These are phyloP conservation scores for Gynandropsis gynandra DNA, from an alignment of 345 rosid genomes.

Conservation along the genomic window DNA sequence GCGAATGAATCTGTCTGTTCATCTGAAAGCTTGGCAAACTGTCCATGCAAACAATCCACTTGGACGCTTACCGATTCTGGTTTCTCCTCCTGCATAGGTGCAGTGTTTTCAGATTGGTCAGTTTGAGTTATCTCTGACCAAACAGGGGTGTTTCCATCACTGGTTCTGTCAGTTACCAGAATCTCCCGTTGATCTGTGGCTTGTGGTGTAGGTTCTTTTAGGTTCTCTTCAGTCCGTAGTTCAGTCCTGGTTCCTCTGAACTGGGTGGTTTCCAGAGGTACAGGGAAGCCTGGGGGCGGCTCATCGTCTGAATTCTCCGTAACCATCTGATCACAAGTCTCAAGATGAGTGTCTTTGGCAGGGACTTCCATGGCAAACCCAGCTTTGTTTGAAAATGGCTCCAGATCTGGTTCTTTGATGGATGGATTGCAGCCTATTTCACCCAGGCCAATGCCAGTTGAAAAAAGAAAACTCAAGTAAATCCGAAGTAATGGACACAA, in stretches of 20 bases:
- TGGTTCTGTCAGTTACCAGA: neutral
- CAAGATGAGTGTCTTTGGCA: too few relatives aligned
- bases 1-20: slow-evolving; percentile 9
- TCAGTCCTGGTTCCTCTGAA: neutral
- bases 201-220: neutral
- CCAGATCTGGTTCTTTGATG: slow-evolving; percentile 19
- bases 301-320: slow-evolving; percentile 21
- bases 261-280: slow-evolving; percentile 15
- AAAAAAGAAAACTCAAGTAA: slow-evolving; percentile 7
- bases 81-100: too few relatives aligned
- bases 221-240: slow-evolving; percentile 9
- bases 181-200: neutral
- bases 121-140: slow-evolving; percentile 3
- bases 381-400: slow-evolving; percentile 5
- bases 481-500: neutral
- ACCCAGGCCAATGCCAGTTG: slow-evolving; percentile 11
- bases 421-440: slow-evolving; percentile 6
- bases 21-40: slow-evolving; percentile 37
- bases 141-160: slow-evolving; percentile 1
- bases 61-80: neutral
- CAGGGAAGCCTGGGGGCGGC: slow-evolving; percentile 13
- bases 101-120: slow-evolving; percentile 5
- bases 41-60: slow-evolving; percentile 31
- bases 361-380: too few relatives aligned
- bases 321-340: too few relatives aligned